Evolutionary conservation across 2,329 filamentous ascomycete genomes (phyloP).

Genomic region (Penicillium palitans): DNA sequence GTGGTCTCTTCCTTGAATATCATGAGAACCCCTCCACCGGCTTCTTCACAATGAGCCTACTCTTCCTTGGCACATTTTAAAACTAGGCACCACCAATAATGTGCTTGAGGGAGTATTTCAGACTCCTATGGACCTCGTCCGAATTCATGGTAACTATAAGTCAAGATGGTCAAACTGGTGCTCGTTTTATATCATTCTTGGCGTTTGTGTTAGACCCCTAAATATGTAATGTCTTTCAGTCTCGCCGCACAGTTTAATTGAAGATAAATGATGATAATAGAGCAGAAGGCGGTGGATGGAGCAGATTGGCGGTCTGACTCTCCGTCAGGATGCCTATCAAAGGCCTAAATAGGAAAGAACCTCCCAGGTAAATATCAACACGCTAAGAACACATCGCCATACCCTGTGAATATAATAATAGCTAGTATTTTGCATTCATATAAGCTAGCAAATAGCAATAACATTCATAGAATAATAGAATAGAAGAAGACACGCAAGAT

Average conservation of each 20-base stretch:
- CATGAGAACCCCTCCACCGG: background rate
- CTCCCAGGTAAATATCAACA: background rate
- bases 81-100: too few species aligned
- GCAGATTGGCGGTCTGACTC: background rate
- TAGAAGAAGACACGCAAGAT: conserved; percentile 3
- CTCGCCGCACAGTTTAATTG: background rate
- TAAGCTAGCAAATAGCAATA: background rate
- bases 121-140: too few species aligned
- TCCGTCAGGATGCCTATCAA: too few species aligned
- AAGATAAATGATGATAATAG: background rate
- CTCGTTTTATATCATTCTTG: too few species aligned
- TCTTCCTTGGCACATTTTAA: too few species aligned
- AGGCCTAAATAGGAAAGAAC: background rate
- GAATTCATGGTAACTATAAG: too few species aligned
- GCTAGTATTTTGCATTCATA: background rate
- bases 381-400: background rate
- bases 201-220: too few species aligned
- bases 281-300: background rate
- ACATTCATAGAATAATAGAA: background rate
- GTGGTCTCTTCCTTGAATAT: background rate
- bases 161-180: too few species aligned
- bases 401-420: background rate
- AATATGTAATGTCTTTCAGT: background rate
- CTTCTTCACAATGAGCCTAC: background rate
- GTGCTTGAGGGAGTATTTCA: too few species aligned